phyloP scores from a whole-genome alignment of 2,329 filamentous ascomycete genomes.

The Emergomyces pasteurianus region DNA sequence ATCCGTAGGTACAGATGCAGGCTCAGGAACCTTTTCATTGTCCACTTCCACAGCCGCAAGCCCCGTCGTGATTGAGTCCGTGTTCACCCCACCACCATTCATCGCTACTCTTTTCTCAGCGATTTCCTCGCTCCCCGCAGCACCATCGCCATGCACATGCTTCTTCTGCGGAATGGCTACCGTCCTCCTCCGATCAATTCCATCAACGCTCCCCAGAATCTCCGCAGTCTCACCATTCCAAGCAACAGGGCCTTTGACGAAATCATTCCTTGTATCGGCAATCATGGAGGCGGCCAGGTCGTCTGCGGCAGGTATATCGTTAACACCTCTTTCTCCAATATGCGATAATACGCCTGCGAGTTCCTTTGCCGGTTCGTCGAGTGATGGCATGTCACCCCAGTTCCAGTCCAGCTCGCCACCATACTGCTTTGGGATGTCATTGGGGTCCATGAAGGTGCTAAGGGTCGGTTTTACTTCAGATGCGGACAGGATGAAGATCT shows the following conservation, averaged over 20 bases:
- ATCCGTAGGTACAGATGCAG: neutral
- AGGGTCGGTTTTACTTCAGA: conserved; percentile 66
- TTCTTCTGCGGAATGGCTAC: conserved; percentile 2
- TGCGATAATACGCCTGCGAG: conserved; percentile 21
- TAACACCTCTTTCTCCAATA: conserved; percentile 12
- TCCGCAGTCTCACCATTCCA: conserved; percentile 69
- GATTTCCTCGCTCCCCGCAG: neutral
- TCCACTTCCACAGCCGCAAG: conserved; percentile 24
- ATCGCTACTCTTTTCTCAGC: neutral
- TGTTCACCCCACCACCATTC: neutral
- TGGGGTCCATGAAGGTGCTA: conserved; percentile 64
- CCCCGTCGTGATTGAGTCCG: neutral
- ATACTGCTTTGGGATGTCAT: conserved; percentile 80
- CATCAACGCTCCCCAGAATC: conserved; percentile 52
- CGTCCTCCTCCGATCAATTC: conserved; percentile 6
- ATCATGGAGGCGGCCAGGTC: neutral
- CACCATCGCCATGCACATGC: neutral
- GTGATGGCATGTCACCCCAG: conserved; percentile 61
- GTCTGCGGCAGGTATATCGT: neutral
- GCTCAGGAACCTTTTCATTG: conserved; percentile 16
- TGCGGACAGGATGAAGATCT: conserved; percentile 79
- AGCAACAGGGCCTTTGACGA: conserved; percentile 45
- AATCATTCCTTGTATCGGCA: conserved; percentile 7
- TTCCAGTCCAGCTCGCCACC: conserved; percentile 75
- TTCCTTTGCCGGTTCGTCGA: conserved; percentile 45